Percentiles rank a stretch among this genome's conserved stretches.
phyloP scores from a whole-genome alignment of 2,329 filamentous ascomycete genomes.

The Achaetomium macrosporum region DNA sequence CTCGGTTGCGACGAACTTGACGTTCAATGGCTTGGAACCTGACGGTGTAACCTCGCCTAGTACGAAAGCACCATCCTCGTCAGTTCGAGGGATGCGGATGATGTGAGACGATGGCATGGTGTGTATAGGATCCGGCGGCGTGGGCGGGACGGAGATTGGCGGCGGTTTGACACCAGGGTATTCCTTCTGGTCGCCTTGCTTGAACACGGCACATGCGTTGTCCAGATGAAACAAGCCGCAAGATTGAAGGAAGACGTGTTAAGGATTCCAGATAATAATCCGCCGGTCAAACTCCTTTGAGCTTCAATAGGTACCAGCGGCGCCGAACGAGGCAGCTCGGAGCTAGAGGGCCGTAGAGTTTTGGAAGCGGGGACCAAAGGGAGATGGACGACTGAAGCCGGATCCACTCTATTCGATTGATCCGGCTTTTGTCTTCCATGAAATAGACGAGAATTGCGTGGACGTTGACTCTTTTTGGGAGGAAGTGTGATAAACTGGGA shows the following conservation, averaged over 20 bases:
- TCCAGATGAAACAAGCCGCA: constrained; percentile 12
- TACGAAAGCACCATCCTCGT: constrained; percentile 47
- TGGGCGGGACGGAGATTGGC: constrained; percentile 8
- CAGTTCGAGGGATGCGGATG: constrained; percentile 54
- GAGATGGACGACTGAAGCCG: neutral
- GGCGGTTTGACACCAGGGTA: neutral
- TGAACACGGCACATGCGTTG: constrained; percentile 1
- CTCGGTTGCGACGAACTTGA: constrained; percentile 64
- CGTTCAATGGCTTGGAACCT: constrained; percentile 50
- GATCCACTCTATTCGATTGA: constrained; percentile 14
- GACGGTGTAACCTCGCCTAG: constrained; percentile 54
- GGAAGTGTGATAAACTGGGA: too few relatives aligned
- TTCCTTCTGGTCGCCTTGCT: neutral
- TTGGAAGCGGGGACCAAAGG: constrained; percentile 10
- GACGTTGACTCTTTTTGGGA: too few relatives aligned
- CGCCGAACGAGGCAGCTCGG: constrained; percentile 6
- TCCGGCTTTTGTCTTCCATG: neutral
- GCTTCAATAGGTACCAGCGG: constrained; percentile 2
- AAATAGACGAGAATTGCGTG: too few relatives aligned
- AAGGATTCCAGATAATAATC: constrained; percentile 1
- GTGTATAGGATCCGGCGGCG: constrained; percentile 6
- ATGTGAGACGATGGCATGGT: constrained; percentile 33
- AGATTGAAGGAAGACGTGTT: constrained; percentile 12
- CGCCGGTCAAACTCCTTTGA: neutral
- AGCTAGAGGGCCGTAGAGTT: neutral